Evolutionary conservation across 306 rosid species (phyloP).

Genomic region (Dalbergia cochinchinensis): DNA sequence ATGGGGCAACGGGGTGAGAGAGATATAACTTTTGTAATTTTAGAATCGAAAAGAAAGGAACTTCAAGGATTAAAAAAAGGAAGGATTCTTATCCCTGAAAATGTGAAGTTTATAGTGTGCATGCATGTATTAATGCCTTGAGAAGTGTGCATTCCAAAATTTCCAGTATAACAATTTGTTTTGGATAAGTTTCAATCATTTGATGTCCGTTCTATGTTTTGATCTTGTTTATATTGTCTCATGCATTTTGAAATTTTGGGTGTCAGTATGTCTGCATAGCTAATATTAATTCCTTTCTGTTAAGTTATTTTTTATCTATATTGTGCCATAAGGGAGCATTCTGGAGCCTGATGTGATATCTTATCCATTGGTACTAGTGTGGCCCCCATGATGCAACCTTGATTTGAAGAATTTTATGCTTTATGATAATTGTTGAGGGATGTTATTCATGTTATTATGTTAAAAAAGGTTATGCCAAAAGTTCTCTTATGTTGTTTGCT

Average conservation of each 20-base stretch:
- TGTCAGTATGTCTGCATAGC: not conserved
- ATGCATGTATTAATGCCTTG: not conserved
- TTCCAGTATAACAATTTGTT: not conserved
- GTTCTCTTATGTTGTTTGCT: constrained; percentile 37
- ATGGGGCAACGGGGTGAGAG: not conserved
- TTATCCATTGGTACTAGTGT: not conserved
- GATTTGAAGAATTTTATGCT: too few relatives aligned
- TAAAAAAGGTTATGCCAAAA: constrained; percentile 21
- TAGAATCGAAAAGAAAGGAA: not conserved
- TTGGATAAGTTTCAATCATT: not conserved
- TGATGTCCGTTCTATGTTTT: not conserved
- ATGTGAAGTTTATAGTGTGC: not conserved
- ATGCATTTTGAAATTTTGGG: not conserved
- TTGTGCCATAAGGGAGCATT: constrained; percentile 18
- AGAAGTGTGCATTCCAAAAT: not conserved
- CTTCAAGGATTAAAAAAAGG: not conserved
- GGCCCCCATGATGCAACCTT: not conserved
- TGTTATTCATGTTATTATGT: not conserved
- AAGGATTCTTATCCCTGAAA: too few relatives aligned
- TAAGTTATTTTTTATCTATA: not conserved
- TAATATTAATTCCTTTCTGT: not conserved
- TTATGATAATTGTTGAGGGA: constrained; percentile 23
- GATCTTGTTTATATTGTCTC: not conserved
- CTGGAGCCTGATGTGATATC: constrained; percentile 14
- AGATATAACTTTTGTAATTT: not conserved